These are phyloP conservation scores for Cicer pinnatifidum DNA, from an alignment of 306 rosid species.

Conservation along the genomic window DNA sequence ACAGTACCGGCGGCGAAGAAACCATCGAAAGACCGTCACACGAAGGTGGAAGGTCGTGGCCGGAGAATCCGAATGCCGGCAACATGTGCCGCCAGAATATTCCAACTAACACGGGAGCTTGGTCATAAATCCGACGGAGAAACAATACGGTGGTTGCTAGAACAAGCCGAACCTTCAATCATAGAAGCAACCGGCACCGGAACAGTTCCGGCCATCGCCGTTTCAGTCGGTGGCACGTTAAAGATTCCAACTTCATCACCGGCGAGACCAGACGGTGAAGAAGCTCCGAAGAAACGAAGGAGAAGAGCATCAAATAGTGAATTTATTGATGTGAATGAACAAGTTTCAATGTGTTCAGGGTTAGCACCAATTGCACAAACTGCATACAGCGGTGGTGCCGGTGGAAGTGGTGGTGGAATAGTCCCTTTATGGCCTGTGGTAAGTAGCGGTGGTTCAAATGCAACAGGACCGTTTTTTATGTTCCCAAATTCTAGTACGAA, in stretches of 20 bases:
- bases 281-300: slow-evolving; percentile 53
- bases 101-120: slow-evolving; percentile 80
- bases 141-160: slow-evolving; percentile 83
- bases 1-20: slow-evolving; percentile 39
- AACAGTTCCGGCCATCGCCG: slow-evolving; percentile 83
- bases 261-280: slow-evolving; percentile 65
- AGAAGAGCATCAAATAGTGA: slow-evolving; percentile 55
- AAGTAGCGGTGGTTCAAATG: slow-evolving; percentile 34
- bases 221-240: slow-evolving; percentile 73
- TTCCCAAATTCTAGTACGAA: slow-evolving; percentile 51
- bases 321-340: slow-evolving; percentile 59
- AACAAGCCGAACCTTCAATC: slow-evolving; percentile 75
- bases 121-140: slow-evolving; percentile 92
- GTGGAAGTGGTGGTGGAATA: slow-evolving; percentile 50
- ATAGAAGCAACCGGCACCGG: slow-evolving; percentile 86
- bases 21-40: slow-evolving; percentile 80
- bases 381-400: slow-evolving; percentile 30
- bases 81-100: slow-evolving; percentile 77
- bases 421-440: slow-evolving; percentile 65
- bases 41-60: slow-evolving; percentile 91
- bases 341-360: slow-evolving; percentile 62
- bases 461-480: slow-evolving; percentile 68
- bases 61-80: slow-evolving; percentile 91
- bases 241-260: slow-evolving; percentile 79
- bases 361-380: slow-evolving; percentile 64